Evolutionary conservation across 768 basidiomycete genomes (phyloP), one percentile per base, ranked within the genome.

Genomic region (Mycena haematopus): DNA sequence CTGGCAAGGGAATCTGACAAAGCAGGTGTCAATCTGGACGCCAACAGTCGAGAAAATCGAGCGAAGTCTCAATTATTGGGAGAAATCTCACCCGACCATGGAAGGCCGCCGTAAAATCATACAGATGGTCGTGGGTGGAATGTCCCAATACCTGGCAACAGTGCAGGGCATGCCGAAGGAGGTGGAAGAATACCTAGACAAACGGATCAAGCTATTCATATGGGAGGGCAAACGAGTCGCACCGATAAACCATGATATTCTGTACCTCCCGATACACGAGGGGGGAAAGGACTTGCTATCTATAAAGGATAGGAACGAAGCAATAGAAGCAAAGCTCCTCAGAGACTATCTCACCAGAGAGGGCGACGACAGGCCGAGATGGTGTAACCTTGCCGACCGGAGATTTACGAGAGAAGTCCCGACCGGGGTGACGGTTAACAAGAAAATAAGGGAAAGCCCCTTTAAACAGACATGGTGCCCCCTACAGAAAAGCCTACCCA

Each of bases 131-230:
- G 51, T 72, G 0, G 73, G 73, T 0, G 72, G 69, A 0, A 67
- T 70, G 58, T 71, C 74, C 0, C 76, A 78, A 60, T 78, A 73
- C 65, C 69, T 76, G 2, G 70, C 71, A 0, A 63, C 61, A n/a
- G 75, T 74, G 0, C 76, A 75, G 42, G 72, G 71, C 0, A 77
- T 77, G 75, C 75, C 74, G 3, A 21, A 42, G 1, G 27, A 58
- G 0, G 50, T 71, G 0, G 65, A 69, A 22, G 53, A 9, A 17
- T 54, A 19, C 42, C 64, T 76, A 0, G 59, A 19, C 0, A 70
- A 71, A 29, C 36, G 62, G 3, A 66, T 68, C 0, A 53, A 57
- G 0, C 40, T 46, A 6, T 75, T 75, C 51, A 44, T 73, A 9
- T 70, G 69, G 69, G 57, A 35, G 0, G 65, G 56, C 2, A 56